Evolutionary conservation across 1,284 basidiomycete genomes (phyloP).

Genomic region (Pholiota adiposa): DNA sequence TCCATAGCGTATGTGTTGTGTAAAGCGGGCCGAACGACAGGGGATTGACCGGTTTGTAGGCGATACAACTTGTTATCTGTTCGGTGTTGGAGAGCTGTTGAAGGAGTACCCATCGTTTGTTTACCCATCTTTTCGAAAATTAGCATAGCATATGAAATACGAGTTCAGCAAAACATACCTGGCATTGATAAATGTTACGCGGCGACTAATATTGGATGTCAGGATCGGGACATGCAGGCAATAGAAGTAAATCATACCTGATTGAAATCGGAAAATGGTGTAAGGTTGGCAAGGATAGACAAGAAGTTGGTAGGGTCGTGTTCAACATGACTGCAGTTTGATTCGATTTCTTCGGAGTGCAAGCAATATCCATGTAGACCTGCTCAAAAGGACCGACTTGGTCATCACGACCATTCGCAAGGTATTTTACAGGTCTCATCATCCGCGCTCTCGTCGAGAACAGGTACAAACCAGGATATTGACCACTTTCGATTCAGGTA

Average conservation of each 20-base stretch:
- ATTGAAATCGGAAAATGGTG: conserved; percentile 96
- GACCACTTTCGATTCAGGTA: conserved; percentile 90
- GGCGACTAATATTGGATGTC: conserved; percentile 60
- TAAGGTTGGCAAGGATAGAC: conserved; percentile 83
- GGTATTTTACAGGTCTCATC: conserved; percentile 97
- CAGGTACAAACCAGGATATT: conserved; percentile 96
- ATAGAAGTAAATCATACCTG: conserved; percentile 55
- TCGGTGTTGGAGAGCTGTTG: conserved; percentile 87
- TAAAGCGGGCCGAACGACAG: conserved; percentile 90
- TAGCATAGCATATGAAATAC: background rate
- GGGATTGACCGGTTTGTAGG: conserved; percentile 94
- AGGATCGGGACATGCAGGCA: background rate
- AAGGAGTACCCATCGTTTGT: conserved; percentile 99
- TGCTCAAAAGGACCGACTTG: conserved; percentile 98
- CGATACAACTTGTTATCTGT: conserved; percentile 99
- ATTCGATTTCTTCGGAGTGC: conserved; percentile 90
- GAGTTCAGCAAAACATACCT: conserved; percentile 47
- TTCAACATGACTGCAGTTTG: conserved; percentile 89
- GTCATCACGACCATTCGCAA: conserved; percentile 87
- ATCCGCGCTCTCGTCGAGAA: conserved; percentile 91
- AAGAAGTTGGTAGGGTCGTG: conserved; percentile 95
- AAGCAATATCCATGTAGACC: conserved; percentile 99
- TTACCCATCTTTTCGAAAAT: conserved; percentile 86
- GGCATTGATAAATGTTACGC: conserved; percentile 88
- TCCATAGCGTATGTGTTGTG: conserved; percentile 99